Evolutionary conservation across 768 basidiomycete genomes (phyloP), one percentile per base, ranked within the genome.

Genomic region (Pisolithus microcarpus): DNA sequence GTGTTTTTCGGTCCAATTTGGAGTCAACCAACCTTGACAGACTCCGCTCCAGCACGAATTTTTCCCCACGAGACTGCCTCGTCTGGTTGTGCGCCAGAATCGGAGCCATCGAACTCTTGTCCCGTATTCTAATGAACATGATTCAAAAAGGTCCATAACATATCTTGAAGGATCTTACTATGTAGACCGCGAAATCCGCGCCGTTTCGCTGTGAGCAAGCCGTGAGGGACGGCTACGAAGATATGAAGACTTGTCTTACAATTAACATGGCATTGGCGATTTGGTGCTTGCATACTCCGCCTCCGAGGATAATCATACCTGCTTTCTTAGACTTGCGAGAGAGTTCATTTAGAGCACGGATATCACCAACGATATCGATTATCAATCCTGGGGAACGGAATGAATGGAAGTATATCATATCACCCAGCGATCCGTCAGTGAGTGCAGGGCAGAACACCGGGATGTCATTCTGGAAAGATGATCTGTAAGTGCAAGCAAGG

Each of bases 231-330:
- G 8, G 30, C 4, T 49, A 15, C 44, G 38, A 40, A n/a, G 11
- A 48, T 18, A 50, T 53, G 7, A 8, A 40, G 42, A 10, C 21
- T 57, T 21, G n/a, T 37, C 79, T 69, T 68, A 97, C 95, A 63
- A 99, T 96, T 21, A 99, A 74, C 96, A 99, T 97, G 1, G 95
- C 93, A 63, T 99, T 99, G n/a, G 95, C 95, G 51, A 99, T 96
- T 64, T 99, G 96, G 65, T 99, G 96, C 66, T 99, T 99, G 73
- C 94, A 98, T 9, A 99, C 93, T 1, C 96, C 96, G 2, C 96
- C 96, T 7, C 96, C 96, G 11, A 98, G 81, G 48, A 99, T 83
- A 58, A 99, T 91, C 94, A 98, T 98, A 2, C 96, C 96, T 18
- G 96, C 96, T 70, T 91, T 94, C 50, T 81, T 83, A 34, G 94